These are phyloP conservation scores for Neoascochyta sp. DNA, from an alignment of 2,329 filamentous ascomycete species.

Conservation along the genomic window DNA sequence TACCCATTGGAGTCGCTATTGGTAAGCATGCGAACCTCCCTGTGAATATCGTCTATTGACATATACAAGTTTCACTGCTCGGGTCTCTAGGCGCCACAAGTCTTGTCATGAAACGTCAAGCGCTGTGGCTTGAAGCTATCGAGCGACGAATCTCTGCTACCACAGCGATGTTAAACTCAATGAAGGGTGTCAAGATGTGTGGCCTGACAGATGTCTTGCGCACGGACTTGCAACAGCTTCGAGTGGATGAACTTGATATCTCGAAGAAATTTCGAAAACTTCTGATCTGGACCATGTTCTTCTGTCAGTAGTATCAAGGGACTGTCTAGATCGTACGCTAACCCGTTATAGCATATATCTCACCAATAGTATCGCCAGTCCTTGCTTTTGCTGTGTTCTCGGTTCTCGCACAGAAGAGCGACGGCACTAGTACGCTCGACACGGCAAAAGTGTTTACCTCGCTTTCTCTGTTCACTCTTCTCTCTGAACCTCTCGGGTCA, in stretches of 20 bases:
- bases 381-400: conserved; percentile 47
- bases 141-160: conserved; percentile 45
- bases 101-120: too few relatives aligned
- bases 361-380: conserved; percentile 41
- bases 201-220: too few relatives aligned
- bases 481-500: conserved; percentile 46
- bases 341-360: conserved; percentile 25
- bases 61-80: too few relatives aligned
- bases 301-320: conserved; percentile 20
- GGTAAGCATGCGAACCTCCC: too few relatives aligned
- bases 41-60: too few relatives aligned
- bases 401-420: conserved; percentile 37
- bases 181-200: conserved; percentile 50
- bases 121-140: conserved; percentile 44
- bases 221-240: conserved; percentile 31
- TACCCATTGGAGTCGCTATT: too few relatives aligned
- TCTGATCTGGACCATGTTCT: conserved; percentile 36
- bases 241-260: conserved; percentile 34
- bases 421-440: conserved; percentile 34
- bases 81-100: too few relatives aligned
- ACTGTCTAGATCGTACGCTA: neutral
- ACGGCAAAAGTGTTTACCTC: conserved; percentile 47
- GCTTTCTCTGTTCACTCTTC: conserved; percentile 46
- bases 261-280: conserved; percentile 36
- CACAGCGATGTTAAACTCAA: conserved; percentile 41